Conservation (phyloP, 1,284 basidiomycete species). For the Fomitopsis pinicola region DNA sequence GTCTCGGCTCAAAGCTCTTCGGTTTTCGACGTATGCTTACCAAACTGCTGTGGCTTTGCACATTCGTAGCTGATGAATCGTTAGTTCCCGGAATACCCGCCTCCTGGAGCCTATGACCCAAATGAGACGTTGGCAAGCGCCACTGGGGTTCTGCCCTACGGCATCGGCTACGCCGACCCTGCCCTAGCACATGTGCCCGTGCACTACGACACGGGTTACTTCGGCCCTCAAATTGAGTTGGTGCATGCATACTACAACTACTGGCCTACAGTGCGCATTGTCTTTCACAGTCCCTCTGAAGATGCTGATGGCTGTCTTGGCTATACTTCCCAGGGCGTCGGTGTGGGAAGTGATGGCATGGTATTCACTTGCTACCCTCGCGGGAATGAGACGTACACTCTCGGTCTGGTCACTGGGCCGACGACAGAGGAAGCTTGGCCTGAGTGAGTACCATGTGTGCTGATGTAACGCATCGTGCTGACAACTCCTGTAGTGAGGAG, state of each 20-base stretch:
- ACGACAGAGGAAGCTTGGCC: conserved; percentile 19
- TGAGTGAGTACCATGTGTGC: conserved; percentile 5
- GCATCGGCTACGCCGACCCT: conserved; percentile 6
- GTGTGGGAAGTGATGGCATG: conserved; percentile 16
- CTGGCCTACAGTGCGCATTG: conserved; percentile 16
- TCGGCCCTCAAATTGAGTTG: conserved; percentile 15
- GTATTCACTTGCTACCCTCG: conserved; percentile 19
- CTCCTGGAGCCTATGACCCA: conserved; percentile 14
- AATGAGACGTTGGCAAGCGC: conserved; percentile 13
- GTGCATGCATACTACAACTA: conserved; percentile 19
- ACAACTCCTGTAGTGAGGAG: conserved; percentile 10
- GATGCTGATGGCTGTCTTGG: neutral
- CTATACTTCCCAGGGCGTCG: conserved; percentile 11
- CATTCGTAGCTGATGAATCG: neutral
- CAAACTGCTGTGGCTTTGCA: neutral
- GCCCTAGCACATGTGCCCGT: conserved; percentile 7
- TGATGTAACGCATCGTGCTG: neutral
- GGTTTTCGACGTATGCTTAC: conserved; percentile 6
- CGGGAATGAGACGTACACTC: conserved; percentile 19
- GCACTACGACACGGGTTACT: conserved; percentile 17
- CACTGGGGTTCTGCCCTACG: conserved; percentile 8
- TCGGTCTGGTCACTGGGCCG: conserved; percentile 13
- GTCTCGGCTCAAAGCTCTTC: conserved; percentile 3
- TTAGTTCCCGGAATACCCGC: conserved; percentile 19
- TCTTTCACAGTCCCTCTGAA: neutral